Percentiles rank a stretch among this genome's conserved stretches.
These are phyloP conservation scores for Amanita fuliginea DNA, from an alignment of 768 basidiomycete species.

Conservation along the genomic window DNA sequence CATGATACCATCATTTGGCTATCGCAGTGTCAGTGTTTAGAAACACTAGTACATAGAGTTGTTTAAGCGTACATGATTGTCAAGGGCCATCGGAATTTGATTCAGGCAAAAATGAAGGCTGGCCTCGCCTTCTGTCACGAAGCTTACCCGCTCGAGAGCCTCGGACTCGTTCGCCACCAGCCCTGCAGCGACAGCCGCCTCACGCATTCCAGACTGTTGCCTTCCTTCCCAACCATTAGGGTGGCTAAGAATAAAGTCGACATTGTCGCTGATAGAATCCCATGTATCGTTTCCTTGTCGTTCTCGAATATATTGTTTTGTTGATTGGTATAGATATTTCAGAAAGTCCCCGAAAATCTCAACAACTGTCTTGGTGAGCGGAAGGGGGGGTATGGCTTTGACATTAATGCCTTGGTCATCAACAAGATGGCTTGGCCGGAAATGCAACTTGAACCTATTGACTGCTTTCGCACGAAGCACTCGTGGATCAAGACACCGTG, in stretches of 20 bases:
- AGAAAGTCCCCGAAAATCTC: slow-evolving; percentile 39
- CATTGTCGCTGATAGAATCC: slow-evolving; percentile 24
- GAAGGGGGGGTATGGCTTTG: slow-evolving; percentile 24
- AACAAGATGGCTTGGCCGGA: not conserved
- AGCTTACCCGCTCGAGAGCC: slow-evolving; percentile 28
- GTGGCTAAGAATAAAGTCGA: slow-evolving; percentile 38
- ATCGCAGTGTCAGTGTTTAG: not conserved
- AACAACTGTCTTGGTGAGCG: slow-evolving; percentile 25
- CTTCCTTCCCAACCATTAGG: slow-evolving; percentile 48
- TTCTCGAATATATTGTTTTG: slow-evolving; percentile 29
- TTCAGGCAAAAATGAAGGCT: slow-evolving; percentile 39
- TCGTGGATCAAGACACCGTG: not conserved
- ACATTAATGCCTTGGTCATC: not conserved
- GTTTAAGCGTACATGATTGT: slow-evolving; percentile 10
- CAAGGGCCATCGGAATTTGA: slow-evolving; percentile 22
- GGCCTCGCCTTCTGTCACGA: slow-evolving; percentile 48
- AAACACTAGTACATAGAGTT: not conserved
- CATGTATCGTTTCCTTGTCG: slow-evolving; percentile 29
- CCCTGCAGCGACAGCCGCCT: slow-evolving; percentile 33
- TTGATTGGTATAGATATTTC: slow-evolving; percentile 28
- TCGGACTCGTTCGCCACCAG: slow-evolving; percentile 23
- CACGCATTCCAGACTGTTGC: slow-evolving; percentile 38
- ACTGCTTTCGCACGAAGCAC: not conserved
- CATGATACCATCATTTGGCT: not conserved
- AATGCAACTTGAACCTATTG: slow-evolving; percentile 4